These are phyloP conservation scores for Austroboletus eburneus DNA, from an alignment of 768 basidiomycete species.

Conservation along the genomic window DNA sequence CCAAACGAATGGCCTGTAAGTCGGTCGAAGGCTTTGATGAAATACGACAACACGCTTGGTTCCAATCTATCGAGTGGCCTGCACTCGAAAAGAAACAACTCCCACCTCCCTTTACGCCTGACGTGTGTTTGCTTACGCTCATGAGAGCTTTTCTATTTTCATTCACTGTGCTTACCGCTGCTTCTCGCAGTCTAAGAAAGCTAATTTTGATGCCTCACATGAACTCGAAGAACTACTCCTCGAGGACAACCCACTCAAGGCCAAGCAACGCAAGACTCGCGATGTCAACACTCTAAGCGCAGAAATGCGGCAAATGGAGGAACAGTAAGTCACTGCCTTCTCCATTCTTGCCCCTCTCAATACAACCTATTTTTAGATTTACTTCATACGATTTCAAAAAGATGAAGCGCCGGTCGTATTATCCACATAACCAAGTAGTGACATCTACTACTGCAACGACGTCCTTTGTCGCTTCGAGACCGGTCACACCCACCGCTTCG, in stretches of 20 bases:
- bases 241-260: conserved; percentile 98
- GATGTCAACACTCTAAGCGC: conserved; percentile 75
- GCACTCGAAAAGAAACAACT: conserved; percentile 62
- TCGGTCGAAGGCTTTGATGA: conserved; percentile 71
- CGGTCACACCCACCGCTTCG: conserved; percentile 57
- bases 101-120: conserved; percentile 85
- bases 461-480: conserved; percentile 66
- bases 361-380: conserved; percentile 50
- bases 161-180: conserved; percentile 1
- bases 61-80: conserved; percentile 77
- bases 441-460: conserved; percentile 68
- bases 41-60: conserved; percentile 83
- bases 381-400: conserved; percentile 89
- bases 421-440: conserved; percentile 69
- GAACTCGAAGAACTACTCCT: conserved; percentile 96
- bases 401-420: conserved; percentile 89
- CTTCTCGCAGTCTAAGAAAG: conserved; percentile 89
- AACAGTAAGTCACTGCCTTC: conserved; percentile 62
- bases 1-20: conserved; percentile 76
- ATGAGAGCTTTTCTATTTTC: neutral
- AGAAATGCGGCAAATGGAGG: conserved; percentile 98
- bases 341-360: neutral
- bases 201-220: conserved; percentile 96
- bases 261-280: conserved; percentile 87
- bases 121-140: conserved; percentile 73